phyloP scores from a whole-genome alignment of 768 basidiomycete species.

The Pulveroboletus sp. region DNA sequence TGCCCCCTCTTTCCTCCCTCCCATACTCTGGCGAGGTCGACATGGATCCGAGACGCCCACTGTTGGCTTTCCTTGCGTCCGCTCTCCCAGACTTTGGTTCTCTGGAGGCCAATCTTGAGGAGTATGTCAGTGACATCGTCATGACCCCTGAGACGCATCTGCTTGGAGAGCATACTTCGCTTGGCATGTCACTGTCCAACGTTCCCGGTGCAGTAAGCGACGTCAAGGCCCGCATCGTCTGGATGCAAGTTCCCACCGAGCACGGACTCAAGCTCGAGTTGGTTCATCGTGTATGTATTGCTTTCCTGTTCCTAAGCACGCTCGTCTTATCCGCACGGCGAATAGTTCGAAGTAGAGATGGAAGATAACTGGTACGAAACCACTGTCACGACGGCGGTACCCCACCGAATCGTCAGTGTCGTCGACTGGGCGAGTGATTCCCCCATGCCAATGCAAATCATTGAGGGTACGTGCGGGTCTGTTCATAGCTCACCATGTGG shows the following conservation, averaged over 20 bases:
- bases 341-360: constrained; percentile 87
- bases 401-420: constrained; percentile 79
- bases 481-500: neutral
- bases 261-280: constrained; percentile 62
- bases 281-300: constrained; percentile 46
- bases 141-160: constrained; percentile 40
- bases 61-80: constrained; percentile 75
- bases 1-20: constrained; percentile 18
- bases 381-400: constrained; percentile 66
- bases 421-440: constrained; percentile 94
- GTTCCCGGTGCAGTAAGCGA: constrained; percentile 78
- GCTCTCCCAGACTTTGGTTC: constrained; percentile 55
- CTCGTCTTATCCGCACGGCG: neutral
- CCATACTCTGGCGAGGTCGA: constrained; percentile 24
- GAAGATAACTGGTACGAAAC: constrained; percentile 95
- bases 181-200: constrained; percentile 29
- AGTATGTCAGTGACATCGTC: constrained; percentile 49
- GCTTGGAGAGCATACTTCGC: constrained; percentile 41
- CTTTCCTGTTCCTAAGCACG: neutral
- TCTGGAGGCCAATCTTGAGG: constrained; percentile 47
- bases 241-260: constrained; percentile 73
- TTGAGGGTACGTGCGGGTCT: constrained; percentile 14
- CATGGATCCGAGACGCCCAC: constrained; percentile 47
- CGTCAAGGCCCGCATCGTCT: constrained; percentile 76
- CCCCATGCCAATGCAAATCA: constrained; percentile 34